A percentile compares a stretch with the other conserved stretches of the same genome.
phyloP scores from a whole-genome alignment of 2,329 filamentous ascomycete genomes.

The Macroventuria anomochaeta region DNA sequence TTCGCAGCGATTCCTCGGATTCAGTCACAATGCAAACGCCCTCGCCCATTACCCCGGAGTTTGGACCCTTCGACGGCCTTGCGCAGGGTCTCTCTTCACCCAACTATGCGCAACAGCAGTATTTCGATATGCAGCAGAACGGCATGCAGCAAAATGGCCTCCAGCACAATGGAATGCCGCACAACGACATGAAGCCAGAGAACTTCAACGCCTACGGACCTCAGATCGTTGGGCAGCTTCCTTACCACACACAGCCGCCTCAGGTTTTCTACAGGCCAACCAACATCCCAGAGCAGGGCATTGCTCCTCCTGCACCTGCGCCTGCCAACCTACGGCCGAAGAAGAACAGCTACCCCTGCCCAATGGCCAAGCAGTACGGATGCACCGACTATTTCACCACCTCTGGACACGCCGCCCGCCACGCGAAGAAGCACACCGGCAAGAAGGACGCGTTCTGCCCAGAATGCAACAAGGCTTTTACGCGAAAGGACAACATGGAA shows the following conservation, averaged over 20 bases:
- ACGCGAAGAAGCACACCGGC: constrained; percentile 83
- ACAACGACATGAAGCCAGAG: constrained; percentile 17
- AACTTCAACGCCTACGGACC: constrained; percentile 34
- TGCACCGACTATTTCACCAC: constrained; percentile 85
- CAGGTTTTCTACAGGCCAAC: constrained; percentile 28
- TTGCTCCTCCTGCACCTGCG: constrained; percentile 52
- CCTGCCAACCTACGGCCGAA: constrained; percentile 51
- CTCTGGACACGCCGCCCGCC: constrained; percentile 82
- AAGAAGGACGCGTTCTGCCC: constrained; percentile 76
- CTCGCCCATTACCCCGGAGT: constrained; percentile 57
- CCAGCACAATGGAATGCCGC: constrained; percentile 17
- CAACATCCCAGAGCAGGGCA: constrained; percentile 18
- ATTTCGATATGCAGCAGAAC: constrained; percentile 29
- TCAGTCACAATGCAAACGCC: constrained; percentile 53
- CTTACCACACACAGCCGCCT: constrained; percentile 29
- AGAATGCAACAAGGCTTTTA: constrained; percentile 81
- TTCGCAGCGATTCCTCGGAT: constrained; percentile 56
- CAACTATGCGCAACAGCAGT: constrained; percentile 35
- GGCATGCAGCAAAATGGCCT: constrained; percentile 10
- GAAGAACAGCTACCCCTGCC: constrained; percentile 77
- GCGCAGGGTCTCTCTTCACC: constrained; percentile 35
- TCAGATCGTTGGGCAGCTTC: constrained; percentile 29
- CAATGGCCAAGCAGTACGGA: constrained; percentile 71
- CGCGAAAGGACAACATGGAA: constrained; percentile 86
- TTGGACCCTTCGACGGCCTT: constrained; percentile 32